These are phyloP conservation scores for Aspergillus sp. DNA, from an alignment of 2,329 filamentous ascomycete species.

Conservation along the genomic window DNA sequence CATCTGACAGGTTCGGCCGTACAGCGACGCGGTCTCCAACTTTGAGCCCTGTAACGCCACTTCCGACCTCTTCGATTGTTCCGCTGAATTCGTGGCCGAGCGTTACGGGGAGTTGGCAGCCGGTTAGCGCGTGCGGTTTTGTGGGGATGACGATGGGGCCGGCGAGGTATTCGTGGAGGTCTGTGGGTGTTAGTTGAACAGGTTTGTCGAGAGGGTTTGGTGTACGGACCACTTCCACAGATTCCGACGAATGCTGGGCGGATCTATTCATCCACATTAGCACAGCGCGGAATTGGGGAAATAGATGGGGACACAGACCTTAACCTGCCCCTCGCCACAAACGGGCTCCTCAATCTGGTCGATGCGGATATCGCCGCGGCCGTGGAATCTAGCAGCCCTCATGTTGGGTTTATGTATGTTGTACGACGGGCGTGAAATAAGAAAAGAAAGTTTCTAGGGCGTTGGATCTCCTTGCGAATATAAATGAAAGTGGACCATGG, in stretches of 20 bases:
- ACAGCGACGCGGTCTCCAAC: conserved; percentile 63
- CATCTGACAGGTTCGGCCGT: conserved; percentile 64
- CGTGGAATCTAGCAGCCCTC: conserved; percentile 45
- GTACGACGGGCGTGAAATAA: neutral
- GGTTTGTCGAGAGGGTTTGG: neutral
- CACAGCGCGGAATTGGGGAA: neutral
- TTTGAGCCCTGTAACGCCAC: conserved; percentile 51
- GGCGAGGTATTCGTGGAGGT: conserved; percentile 59
- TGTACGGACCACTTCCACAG: conserved; percentile 35
- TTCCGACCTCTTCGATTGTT: conserved; percentile 62
- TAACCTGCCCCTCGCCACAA: conserved; percentile 57
- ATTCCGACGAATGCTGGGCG: conserved; percentile 42
- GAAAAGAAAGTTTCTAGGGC: neutral
- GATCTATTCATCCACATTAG: conserved; percentile 22
- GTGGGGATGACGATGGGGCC: conserved; percentile 55
- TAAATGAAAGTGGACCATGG: conserved; percentile 1
- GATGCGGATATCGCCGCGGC: conserved; percentile 39
- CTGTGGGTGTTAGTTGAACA: conserved; percentile 25
- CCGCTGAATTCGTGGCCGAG: conserved; percentile 71
- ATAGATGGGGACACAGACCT: conserved; percentile 23
- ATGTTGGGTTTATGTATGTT: conserved; percentile 22
- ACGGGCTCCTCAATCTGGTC: conserved; percentile 40
- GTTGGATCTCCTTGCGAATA: too few species aligned
- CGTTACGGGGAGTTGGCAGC: conserved; percentile 61
- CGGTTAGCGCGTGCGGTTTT: conserved; percentile 61